A percentile compares a stretch with the other conserved stretches of the same genome.
Evolutionary conservation across 257 asterid genomes (phyloP).

Genomic region (Ajuga chamaepitys): DNA sequence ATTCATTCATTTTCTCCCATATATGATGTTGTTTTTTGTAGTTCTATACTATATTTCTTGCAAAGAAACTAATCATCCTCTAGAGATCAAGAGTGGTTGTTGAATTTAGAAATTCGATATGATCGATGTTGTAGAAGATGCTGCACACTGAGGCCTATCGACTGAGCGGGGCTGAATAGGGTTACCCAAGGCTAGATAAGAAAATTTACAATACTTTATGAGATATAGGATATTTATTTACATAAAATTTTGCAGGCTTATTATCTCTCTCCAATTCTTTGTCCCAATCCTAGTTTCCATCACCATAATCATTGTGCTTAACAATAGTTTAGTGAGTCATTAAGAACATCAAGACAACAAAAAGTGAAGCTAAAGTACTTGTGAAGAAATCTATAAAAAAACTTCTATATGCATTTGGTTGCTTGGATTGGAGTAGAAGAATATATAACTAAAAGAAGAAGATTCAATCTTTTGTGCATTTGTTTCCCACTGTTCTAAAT

Average conservation of each 20-base stretch:
- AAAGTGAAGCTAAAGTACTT: slow-evolving; percentile 23
- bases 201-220: too few relatives aligned
- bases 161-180: too few relatives aligned
- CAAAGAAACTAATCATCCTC: too few relatives aligned
- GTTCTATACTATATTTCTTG: too few relatives aligned
- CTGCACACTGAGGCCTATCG: too few relatives aligned
- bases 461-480: neutral
- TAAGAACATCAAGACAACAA: slow-evolving; percentile 14
- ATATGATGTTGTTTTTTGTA: neutral
- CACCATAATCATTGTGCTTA: slow-evolving; percentile 20
- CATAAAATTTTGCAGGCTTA: too few relatives aligned
- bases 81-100: too few relatives aligned
- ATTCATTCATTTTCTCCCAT: slow-evolving; percentile 2
- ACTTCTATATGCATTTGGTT: slow-evolving; percentile 16
- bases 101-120: too few relatives aligned
- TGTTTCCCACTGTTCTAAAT: slow-evolving; percentile 7
- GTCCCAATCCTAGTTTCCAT: neutral
- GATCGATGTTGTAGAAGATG: too few relatives aligned
- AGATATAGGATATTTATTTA: too few relatives aligned
- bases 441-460: slow-evolving; percentile 2
- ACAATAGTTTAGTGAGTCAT: slow-evolving; percentile 10
- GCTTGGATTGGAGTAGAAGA: slow-evolving; percentile 40
- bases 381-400: slow-evolving; percentile 24
- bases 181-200: too few relatives aligned
- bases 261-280: neutral